A percentile compares a stretch with the other conserved stretches of the same genome.
Evolutionary conservation across 2,329 filamentous ascomycete species (phyloP).

Genomic region (Fusarium sp.): DNA sequence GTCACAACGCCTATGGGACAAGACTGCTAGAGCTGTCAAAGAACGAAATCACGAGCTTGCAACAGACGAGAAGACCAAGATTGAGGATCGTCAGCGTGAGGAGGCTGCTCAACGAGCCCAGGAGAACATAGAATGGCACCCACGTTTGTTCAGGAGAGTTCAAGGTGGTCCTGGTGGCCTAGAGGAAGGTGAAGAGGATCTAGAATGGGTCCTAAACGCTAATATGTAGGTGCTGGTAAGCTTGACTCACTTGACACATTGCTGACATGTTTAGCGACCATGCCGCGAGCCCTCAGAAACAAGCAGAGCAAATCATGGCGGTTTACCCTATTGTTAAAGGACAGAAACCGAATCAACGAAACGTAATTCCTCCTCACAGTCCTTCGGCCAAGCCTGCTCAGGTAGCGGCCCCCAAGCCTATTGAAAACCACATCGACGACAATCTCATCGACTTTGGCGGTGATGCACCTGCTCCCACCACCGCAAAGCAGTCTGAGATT

Average conservation of each 20-base stretch:
- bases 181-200: conserved; percentile 85
- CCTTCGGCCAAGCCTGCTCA: conserved; percentile 26
- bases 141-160: conserved; percentile 83
- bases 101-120: conserved; percentile 84
- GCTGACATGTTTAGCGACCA: conserved; percentile 47
- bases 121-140: conserved; percentile 86
- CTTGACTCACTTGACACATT: not conserved
- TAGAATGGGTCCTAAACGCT: conserved; percentile 96
- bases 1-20: conserved; percentile 87
- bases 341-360: conserved; percentile 68
- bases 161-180: conserved; percentile 74
- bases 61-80: conserved; percentile 94
- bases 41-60: conserved; percentile 87
- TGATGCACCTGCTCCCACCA: conserved; percentile 38
- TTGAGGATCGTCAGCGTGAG: conserved; percentile 91
- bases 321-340: conserved; percentile 88
- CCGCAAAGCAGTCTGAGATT: conserved; percentile 52
- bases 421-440: conserved; percentile 38
- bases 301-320: conserved; percentile 83
- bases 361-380: conserved; percentile 64
- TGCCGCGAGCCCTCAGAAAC: conserved; percentile 70
- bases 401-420: conserved; percentile 28
- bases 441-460: conserved; percentile 70
- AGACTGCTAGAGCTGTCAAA: conserved; percentile 83
- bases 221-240: conserved; percentile 70